Evolutionary conservation across 176 grass and related monocot species (phyloP), one percentile per base, ranked within the genome.

Genomic region (Phragmites australis): DNA sequence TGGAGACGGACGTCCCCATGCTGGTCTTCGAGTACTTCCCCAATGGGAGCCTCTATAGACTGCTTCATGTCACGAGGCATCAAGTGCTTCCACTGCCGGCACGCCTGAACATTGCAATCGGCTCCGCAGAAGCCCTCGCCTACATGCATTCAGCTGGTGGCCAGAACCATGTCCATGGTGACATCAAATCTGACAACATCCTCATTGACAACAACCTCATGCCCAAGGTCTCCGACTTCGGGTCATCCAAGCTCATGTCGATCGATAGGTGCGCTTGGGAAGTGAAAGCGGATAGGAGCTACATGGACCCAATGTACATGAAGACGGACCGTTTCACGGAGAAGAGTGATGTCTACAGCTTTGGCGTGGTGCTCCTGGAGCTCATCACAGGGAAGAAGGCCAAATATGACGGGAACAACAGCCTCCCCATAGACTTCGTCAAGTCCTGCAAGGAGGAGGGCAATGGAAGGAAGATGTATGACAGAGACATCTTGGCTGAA

Each of bases 21-120:
- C 3, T 69, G 1, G 77, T 80, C 19, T 45, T 80, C 1, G 78
- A 81, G 50, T 81, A 13, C 6, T 1, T 81, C 2, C 0, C 65
- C 9, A 69, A 70, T 0, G 50, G 78, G 0, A 81, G 39, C 78
- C 65, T 81, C 37, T 2, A 11, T 0, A 2, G 0, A 3, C 16
- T 57, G 15, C 77, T 80, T 0, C 64, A 68, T 5, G 37, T 0
- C 1, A 3, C 15, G 2, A 0, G 0, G n/a, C n/a, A n/a, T n/a
- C 1, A 26, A 1, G 1, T 0, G 0, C 44, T 65, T 0, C 4
- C 32, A 1, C 34, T 80, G 0, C 0, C 0, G 1, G 0, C 0
- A 0, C 62, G 47, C 16, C 0, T 80, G 3, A 16, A 55, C 22
- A 80, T 80, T 1, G 64, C 77, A 9, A 14, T 80, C 0, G 77